Conservation (phyloP, 805 yeast genomes). For the Wickerhamomyces sydowiorum region DNA sequence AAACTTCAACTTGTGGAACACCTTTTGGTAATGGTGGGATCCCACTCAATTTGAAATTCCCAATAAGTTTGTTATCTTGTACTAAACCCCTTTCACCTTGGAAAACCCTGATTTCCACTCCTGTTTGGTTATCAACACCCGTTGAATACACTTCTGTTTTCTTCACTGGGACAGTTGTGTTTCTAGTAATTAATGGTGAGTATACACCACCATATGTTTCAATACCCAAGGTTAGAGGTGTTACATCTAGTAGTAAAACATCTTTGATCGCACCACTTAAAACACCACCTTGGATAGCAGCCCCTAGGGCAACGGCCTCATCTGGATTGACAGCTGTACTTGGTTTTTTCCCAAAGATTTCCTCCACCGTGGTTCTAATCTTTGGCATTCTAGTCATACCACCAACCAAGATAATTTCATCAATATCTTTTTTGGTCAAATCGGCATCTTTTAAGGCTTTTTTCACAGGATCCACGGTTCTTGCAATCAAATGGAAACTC, state of each 20-base stretch:
- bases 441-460: constrained; percentile 73
- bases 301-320: constrained; percentile 89
- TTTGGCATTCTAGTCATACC: constrained; percentile 92
- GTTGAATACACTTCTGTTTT: constrained; percentile 73
- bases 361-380: constrained; percentile 56
- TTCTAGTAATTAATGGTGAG: constrained; percentile 73
- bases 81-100: constrained; percentile 82
- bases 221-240: constrained; percentile 78
- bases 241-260: constrained; percentile 72
- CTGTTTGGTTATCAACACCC: constrained; percentile 81
- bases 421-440: constrained; percentile 55
- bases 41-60: constrained; percentile 64
- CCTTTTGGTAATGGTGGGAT: constrained; percentile 79
- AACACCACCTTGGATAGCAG: constrained; percentile 86
- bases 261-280: constrained; percentile 78
- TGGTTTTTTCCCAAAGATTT: constrained; percentile 57
- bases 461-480: constrained; percentile 68
- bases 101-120: constrained; percentile 71
- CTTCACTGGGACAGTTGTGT: constrained; percentile 71
- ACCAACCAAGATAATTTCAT: constrained; percentile 75
- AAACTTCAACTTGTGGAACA: constrained; percentile 70
- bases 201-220: constrained; percentile 84
- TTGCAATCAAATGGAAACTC: constrained; percentile 59
- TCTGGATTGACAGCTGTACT: constrained; percentile 80
- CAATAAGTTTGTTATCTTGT: constrained; percentile 70